Conservation (phyloP, 768 basidiomycete species). For the Agaricus sinodeliciosus region DNA sequence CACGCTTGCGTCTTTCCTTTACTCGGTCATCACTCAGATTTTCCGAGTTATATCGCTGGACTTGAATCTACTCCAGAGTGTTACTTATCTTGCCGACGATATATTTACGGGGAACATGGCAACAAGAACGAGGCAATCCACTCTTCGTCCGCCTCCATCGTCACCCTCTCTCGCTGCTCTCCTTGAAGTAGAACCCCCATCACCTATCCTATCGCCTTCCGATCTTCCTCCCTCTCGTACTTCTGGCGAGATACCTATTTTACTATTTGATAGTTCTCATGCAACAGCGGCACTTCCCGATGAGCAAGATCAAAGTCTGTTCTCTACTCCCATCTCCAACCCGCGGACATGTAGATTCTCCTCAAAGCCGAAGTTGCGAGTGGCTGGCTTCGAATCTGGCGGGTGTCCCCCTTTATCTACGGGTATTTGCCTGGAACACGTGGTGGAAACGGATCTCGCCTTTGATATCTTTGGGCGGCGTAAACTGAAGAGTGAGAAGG, state of each 20-base stretch:
- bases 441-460: not conserved
- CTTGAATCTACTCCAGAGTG: no score
- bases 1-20: not conserved
- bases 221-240: conserved; percentile 28
- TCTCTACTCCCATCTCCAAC: not conserved
- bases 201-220: conserved; percentile 37
- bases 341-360: conserved; percentile 6
- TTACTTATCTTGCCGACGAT: not conserved
- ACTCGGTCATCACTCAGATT: not conserved
- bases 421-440: not conserved
- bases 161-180: conserved; percentile 34
- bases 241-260: conserved; percentile 47
- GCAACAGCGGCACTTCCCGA: conserved; percentile 9
- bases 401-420: not conserved
- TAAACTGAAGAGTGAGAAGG: not conserved
- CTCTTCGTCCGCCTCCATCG: conserved; percentile 27
- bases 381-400: not conserved
- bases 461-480: not conserved
- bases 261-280: conserved; percentile 31
- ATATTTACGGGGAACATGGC: conserved; percentile 4
- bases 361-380: conserved; percentile 3
- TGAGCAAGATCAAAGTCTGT: not conserved
- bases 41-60: not conserved
- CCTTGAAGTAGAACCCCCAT: conserved; percentile 33
- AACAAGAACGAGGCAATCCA: not conserved